Evolutionary conservation across 1,284 basidiomycete species (phyloP).

Genomic region (Ustilago trichophora): DNA sequence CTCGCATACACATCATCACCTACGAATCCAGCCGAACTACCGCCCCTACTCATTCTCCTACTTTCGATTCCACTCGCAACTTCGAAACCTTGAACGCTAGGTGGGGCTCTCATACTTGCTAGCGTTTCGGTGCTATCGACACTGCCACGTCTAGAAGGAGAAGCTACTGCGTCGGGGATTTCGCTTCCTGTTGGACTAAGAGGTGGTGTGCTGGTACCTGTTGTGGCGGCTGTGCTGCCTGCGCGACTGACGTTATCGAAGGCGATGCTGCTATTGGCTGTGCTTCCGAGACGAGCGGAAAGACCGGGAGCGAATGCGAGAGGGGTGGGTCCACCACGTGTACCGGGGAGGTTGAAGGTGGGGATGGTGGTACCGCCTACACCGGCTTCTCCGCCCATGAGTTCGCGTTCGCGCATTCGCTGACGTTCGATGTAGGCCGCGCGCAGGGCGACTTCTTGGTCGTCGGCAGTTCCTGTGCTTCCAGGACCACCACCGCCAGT

Average conservation of each 20-base stretch:
- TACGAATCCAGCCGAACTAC: constrained; percentile 30
- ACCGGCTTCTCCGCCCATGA: constrained; percentile 58
- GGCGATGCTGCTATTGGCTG: constrained; percentile 3
- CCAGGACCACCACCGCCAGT: constrained; percentile 40
- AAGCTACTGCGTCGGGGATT: constrained; percentile 40
- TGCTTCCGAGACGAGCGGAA: constrained; percentile 30
- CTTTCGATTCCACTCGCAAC: constrained; percentile 32
- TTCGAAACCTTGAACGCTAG: constrained; percentile 45
- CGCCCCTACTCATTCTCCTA: constrained; percentile 43
- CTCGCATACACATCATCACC: constrained; percentile 4
- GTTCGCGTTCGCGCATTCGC: constrained; percentile 57
- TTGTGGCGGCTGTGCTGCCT: constrained; percentile 56
- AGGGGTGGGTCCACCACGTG: constrained; percentile 32
- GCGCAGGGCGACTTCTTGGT: constrained; percentile 45
- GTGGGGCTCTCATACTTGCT: constrained; percentile 43
- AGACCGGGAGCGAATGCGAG: constrained; percentile 40
- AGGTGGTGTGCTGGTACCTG: constrained; percentile 50
- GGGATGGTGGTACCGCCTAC: constrained; percentile 51
- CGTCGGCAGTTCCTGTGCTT: constrained; percentile 41
- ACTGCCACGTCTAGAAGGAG: constrained; percentile 37
- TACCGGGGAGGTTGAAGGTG: constrained; percentile 23
- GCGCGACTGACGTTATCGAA: constrained; percentile 47
- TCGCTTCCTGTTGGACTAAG: constrained; percentile 40
- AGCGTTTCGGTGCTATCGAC: constrained; percentile 47
- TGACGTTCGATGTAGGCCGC: constrained; percentile 59